phyloP scores from a whole-genome alignment of 164 flowering plant species.

The Santalum album region DNA sequence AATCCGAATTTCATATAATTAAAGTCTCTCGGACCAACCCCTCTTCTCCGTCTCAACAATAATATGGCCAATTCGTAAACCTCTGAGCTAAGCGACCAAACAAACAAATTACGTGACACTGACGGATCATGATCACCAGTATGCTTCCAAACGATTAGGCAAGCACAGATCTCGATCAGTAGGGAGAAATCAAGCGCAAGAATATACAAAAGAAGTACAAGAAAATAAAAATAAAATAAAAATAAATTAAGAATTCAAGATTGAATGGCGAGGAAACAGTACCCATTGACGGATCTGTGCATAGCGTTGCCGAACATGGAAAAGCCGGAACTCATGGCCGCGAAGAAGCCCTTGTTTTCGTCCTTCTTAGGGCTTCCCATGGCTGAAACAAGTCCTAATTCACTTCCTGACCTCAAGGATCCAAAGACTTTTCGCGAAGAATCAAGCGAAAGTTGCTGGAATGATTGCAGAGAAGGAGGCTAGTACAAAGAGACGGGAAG shows the following conservation, averaged over 20 bases:
- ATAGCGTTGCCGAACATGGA: conserved; percentile 54
- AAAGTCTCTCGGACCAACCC: neutral
- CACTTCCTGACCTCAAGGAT: neutral
- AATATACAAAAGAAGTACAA: too few relatives aligned
- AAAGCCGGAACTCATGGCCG: conserved; percentile 44
- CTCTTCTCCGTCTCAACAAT: neutral
- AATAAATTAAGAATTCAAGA: neutral
- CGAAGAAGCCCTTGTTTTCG: conserved; percentile 43
- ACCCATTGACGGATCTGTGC: conserved; percentile 70
- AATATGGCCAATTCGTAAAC: too few relatives aligned
- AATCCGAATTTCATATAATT: too few relatives aligned
- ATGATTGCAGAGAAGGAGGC: neutral
- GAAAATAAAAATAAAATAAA: neutral
- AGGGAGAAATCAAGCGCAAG: too few relatives aligned
- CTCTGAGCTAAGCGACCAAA: too few relatives aligned
- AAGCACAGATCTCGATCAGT: too few relatives aligned
- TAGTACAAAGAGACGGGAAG: neutral
- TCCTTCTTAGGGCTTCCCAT: conserved; percentile 35
- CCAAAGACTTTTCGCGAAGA: neutral
- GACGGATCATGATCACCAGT: too few relatives aligned
- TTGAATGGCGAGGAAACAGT: neutral
- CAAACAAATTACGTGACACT: too few relatives aligned
- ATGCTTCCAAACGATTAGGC: too few relatives aligned
- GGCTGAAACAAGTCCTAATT: neutral
- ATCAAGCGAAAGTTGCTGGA: neutral